Percentiles rank a stretch among this genome's conserved stretches.
Conservation (phyloP, 2,329 filamentous ascomycete species). For the Bisporella sp. region DNA sequence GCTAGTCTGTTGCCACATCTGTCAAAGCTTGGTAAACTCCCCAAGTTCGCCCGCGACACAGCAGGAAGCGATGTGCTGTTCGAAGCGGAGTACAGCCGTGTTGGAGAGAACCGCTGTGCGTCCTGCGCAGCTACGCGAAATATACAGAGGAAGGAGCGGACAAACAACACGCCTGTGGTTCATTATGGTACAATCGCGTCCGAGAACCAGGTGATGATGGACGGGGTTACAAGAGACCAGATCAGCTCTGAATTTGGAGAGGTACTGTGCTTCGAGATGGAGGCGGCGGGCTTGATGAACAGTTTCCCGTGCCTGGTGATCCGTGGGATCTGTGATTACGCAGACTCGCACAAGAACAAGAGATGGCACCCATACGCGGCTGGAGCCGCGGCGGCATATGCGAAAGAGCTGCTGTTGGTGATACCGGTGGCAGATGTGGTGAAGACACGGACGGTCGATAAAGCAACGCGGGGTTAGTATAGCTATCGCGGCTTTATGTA, state of each 20-base stretch:
- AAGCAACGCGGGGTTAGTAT: not conserved
- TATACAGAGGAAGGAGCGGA: not conserved
- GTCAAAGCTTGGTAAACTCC: not conserved
- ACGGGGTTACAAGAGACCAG: conserved; percentile 16
- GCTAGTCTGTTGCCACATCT: not conserved
- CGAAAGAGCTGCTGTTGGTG: not conserved
- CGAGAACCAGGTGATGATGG: conserved; percentile 27
- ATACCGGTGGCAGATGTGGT: not conserved
- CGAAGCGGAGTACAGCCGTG: not conserved
- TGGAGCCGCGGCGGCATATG: not conserved
- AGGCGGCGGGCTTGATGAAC: not conserved
- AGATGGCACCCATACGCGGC: conserved; percentile 2
- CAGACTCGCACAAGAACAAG: conserved; percentile 16
- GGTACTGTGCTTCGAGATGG: conserved; percentile 23
- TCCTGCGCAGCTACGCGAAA: not conserved
- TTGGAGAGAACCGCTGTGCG: not conserved
- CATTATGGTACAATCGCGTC: conserved; percentile 19
- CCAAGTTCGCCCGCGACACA: not conserved
- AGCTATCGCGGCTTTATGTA: not conserved
- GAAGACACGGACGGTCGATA: not conserved
- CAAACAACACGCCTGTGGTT: not conserved
- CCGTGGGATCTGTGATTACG: conserved; percentile 21
- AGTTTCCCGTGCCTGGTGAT: conserved; percentile 20
- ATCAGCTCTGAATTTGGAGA: conserved; percentile 18
- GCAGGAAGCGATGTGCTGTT: not conserved